Conservation (phyloP, 371 early-diverging fungal species). For the Mucor circinelloides region DNA sequence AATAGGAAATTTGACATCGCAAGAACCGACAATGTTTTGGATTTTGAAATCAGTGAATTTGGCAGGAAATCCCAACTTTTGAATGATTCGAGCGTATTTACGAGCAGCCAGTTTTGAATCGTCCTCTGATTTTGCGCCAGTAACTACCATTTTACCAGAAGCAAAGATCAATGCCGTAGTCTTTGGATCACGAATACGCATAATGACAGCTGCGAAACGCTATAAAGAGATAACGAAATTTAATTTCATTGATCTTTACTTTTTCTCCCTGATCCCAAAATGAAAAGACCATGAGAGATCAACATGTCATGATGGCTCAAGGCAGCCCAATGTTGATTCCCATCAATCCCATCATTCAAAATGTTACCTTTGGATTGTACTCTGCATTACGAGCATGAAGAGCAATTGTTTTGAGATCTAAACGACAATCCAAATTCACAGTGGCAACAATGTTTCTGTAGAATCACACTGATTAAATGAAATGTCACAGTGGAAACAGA, state of each 20-base stretch:
- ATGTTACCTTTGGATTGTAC: constrained; percentile 99
- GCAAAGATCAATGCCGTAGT: constrained; percentile 99
- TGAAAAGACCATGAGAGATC: constrained; percentile 94
- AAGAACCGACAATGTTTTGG: constrained; percentile 99
- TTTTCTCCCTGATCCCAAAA: constrained; percentile 70
- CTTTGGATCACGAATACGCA: constrained; percentile 99
- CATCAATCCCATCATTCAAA: neutral
- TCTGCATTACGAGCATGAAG: constrained; percentile 99
- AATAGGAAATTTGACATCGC: constrained; percentile 99
- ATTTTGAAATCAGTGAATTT: constrained; percentile 99
- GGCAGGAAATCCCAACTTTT: constrained; percentile 98
- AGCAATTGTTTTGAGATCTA: constrained; percentile 99
- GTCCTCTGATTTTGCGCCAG: constrained; percentile 97
- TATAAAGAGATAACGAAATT: no score
- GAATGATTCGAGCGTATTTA: constrained; percentile 99
- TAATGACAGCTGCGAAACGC: constrained; percentile 93
- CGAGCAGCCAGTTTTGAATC: constrained; percentile 97
- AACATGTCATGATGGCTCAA: constrained; percentile 39
- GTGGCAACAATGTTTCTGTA: constrained; percentile 95
- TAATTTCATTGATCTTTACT: no score
- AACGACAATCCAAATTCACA: constrained; percentile 98
- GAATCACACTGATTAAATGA: neutral
- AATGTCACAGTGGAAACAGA: neutral
- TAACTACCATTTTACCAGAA: constrained; percentile 99
- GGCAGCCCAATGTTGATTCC: constrained; percentile 77